Evolutionary conservation across 2,329 filamentous ascomycete species (phyloP).

Genomic region (Sphaceloma murrayae): DNA sequence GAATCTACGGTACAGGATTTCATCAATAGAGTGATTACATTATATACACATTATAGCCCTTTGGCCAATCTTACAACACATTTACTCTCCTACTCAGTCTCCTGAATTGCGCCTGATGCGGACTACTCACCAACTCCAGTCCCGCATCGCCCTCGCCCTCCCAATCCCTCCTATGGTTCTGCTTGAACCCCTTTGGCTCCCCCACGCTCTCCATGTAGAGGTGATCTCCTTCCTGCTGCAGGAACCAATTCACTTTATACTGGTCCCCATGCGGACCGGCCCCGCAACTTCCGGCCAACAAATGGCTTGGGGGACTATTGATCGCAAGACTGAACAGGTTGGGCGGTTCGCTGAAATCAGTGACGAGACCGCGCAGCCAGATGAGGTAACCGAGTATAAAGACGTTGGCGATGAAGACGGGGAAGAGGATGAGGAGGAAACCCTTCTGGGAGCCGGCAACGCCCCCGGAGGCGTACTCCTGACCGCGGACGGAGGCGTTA

Average conservation of each 20-base stretch:
- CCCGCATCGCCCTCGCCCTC: conserved; percentile 14
- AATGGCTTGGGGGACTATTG: conserved; percentile 48
- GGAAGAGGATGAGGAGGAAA: conserved; percentile 57
- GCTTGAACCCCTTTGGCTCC: background rate
- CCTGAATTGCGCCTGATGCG: conserved; percentile 27
- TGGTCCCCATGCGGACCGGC: conserved; percentile 45
- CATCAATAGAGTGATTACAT: conserved; percentile 6
- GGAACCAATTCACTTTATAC: conserved; percentile 36
- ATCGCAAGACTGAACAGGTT: conserved; percentile 65
- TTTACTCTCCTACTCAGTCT: conserved; percentile 32
- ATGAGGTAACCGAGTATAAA: conserved; percentile 56
- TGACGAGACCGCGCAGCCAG: conserved; percentile 53
- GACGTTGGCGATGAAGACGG: conserved; percentile 59
- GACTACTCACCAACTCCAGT: conserved; percentile 16
- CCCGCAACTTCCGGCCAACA: conserved; percentile 48
- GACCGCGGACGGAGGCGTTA: conserved; percentile 52
- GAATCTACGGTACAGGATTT: too few relatives aligned
- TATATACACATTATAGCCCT: conserved; percentile 12
- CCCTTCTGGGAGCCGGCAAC: conserved; percentile 48
- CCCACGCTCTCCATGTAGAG: conserved; percentile 40
- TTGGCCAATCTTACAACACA: conserved; percentile 22
- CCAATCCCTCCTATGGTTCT: background rate
- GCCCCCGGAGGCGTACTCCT: conserved; percentile 62
- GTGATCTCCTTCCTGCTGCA: conserved; percentile 34
- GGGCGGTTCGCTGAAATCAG: conserved; percentile 68